A percentile compares a stretch with the other conserved stretches of the same genome.
Conservation (phyloP, 306 rosid species). For the Castanea mollissima region DNA sequence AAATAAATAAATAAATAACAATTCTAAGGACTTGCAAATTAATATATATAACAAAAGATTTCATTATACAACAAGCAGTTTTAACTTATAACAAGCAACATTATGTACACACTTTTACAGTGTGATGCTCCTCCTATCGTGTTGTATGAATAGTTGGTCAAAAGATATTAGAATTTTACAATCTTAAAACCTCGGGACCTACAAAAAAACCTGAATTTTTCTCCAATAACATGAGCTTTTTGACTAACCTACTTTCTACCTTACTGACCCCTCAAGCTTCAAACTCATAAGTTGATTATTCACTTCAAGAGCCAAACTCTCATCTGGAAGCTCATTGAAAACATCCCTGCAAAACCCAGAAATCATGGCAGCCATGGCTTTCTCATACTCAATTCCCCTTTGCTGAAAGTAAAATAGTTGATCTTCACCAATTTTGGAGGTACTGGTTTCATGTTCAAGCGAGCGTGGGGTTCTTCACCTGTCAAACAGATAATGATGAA, state of each 20-base stretch:
- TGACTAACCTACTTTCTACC: not conserved
- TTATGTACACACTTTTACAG: constrained; percentile 10
- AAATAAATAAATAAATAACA: not conserved
- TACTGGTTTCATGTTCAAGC: constrained; percentile 93
- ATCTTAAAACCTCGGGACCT: not conserved
- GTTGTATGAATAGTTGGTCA: not conserved
- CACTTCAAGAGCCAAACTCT: constrained; percentile 90
- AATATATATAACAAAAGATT: not conserved
- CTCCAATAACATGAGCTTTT: not conserved
- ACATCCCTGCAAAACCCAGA: constrained; percentile 92
- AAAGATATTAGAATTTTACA: not conserved
- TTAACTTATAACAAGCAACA: not conserved
- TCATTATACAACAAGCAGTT: not conserved
- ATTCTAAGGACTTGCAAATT: not conserved
- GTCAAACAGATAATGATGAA: not conserved
- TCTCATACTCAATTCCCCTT: constrained; percentile 87
- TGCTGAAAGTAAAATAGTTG: constrained; percentile 88
- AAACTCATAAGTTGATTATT: constrained; percentile 90
- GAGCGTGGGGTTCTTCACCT: constrained; percentile 85
- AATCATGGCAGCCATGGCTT: constrained; percentile 97
- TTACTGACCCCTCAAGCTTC: constrained; percentile 91
- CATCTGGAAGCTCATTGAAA: constrained; percentile 91
- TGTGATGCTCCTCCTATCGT: not conserved
- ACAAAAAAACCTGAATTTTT: constrained; percentile 7
- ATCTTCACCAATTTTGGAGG: constrained; percentile 58